These are phyloP conservation scores for Neonectria sp. DNA, from an alignment of 2,329 filamentous ascomycete genomes.

Conservation along the genomic window DNA sequence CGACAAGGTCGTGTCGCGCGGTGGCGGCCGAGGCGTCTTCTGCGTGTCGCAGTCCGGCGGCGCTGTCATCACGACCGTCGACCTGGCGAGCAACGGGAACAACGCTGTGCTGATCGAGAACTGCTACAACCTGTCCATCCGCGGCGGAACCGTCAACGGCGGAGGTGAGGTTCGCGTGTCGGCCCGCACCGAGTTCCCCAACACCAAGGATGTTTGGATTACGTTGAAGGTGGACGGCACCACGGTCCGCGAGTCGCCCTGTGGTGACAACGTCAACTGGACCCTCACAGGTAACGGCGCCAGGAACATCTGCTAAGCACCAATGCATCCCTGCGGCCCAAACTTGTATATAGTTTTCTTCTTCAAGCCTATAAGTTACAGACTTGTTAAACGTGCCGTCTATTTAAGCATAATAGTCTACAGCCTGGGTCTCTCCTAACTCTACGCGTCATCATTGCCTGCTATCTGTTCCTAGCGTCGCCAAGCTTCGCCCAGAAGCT, in stretches of 20 bases:
- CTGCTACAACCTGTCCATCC: slow-evolving; percentile 69
- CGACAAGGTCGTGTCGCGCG: slow-evolving; percentile 68
- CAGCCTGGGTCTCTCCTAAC: no score
- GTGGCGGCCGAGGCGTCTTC: slow-evolving; percentile 70
- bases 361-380: neutral
- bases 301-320: slow-evolving; percentile 57
- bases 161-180: slow-evolving; percentile 70
- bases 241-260: slow-evolving; percentile 68
- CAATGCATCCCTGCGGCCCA: no score
- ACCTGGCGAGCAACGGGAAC: slow-evolving; percentile 67
- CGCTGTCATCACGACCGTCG: slow-evolving; percentile 64
- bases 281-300: slow-evolving; percentile 62
- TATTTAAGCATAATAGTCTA: no score
- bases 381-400: neutral
- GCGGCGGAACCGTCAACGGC: slow-evolving; percentile 65
- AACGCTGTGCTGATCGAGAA: slow-evolving; percentile 73
- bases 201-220: slow-evolving; percentile 66
- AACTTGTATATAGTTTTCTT: neutral
- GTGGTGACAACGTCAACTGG: slow-evolving; percentile 67
- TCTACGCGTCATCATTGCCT: slow-evolving; percentile 3
- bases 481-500: slow-evolving; percentile 21
- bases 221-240: slow-evolving; percentile 65
- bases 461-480: slow-evolving; percentile 1
- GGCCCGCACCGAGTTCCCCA: slow-evolving; percentile 68
- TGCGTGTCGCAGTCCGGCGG: slow-evolving; percentile 70